Percentiles rank a stretch among this genome's conserved stretches.
Conservation (phyloP, 495 filamentous ascomycete genomes). For the Aspergillus heteromorphus region DNA sequence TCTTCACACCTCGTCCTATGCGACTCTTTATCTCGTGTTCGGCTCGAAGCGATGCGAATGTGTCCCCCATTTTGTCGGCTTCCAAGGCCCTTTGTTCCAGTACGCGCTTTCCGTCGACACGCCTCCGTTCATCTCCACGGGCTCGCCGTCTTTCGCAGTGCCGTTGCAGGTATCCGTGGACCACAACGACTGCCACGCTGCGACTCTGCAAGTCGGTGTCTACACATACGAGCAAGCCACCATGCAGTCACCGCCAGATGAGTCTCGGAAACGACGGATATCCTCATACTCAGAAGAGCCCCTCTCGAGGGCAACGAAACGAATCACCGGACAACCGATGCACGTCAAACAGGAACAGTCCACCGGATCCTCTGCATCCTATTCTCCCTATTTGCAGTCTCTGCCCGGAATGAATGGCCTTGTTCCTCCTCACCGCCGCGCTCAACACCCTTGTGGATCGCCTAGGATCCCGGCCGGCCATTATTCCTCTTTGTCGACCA, state of each 20-base stretch:
- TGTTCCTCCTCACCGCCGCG: conserved; percentile 24
- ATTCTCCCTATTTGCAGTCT: conserved; percentile 41
- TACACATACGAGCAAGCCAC: conserved; percentile 65
- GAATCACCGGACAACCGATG: conserved; percentile 35
- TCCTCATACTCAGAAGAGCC: conserved; percentile 42
- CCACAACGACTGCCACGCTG: conserved; percentile 54
- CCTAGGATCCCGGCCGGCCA: conserved; percentile 24
- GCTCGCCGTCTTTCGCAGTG: conserved; percentile 60
- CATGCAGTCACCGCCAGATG: conserved; percentile 26
- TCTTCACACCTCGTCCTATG: conserved; percentile 50
- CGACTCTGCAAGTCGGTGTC: conserved; percentile 62
- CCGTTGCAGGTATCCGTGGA: conserved; percentile 71
- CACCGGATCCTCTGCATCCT: conserved; percentile 37
- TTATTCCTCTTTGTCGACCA: conserved; percentile 28
- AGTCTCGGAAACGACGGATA: conserved; percentile 50
- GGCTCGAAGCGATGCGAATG: conserved; percentile 64
- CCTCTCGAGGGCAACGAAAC: conserved; percentile 38
- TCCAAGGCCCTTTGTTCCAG: conserved; percentile 52
- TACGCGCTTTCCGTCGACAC: conserved; percentile 71
- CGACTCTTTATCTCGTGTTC: conserved; percentile 65
- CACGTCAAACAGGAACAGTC: conserved; percentile 34
- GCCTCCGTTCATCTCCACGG: conserved; percentile 63
- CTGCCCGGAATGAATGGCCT: conserved; percentile 32
- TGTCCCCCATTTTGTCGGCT: conserved; percentile 54
- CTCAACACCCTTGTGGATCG: no score